Percentiles rank a stretch among this genome's conserved stretches.
phyloP scores from a whole-genome alignment of 2,329 filamentous ascomycete species.

The Apiospora phragmitis region DNA sequence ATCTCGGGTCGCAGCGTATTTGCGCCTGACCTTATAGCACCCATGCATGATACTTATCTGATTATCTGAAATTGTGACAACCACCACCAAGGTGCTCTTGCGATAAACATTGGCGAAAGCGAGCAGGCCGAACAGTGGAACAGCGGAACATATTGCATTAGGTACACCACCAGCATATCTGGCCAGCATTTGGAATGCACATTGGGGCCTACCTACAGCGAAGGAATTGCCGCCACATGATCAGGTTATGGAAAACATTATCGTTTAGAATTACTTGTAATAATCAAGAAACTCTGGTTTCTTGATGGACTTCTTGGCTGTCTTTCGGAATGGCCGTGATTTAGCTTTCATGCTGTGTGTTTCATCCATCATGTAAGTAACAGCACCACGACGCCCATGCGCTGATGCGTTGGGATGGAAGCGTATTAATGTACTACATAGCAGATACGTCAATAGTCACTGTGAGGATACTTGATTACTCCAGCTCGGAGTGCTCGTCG shows the following conservation, averaged over 20 bases:
- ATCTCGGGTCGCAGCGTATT: neutral
- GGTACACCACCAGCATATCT: neutral
- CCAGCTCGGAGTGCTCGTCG: neutral
- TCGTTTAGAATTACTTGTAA: neutral
- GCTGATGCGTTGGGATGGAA: neutral
- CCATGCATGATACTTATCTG: neutral
- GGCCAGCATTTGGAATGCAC: neutral
- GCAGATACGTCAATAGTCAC: too few relatives aligned
- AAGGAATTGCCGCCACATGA: neutral
- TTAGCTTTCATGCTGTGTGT: neutral
- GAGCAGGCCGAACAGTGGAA: neutral
- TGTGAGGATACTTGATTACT: neutral
- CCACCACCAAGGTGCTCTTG: neutral
- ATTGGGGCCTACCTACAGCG: neutral
- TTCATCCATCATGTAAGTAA: neutral
- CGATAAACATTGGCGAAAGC: neutral
- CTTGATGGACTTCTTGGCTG: neutral
- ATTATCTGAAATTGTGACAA: neutral
- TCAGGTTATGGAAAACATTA: neutral
- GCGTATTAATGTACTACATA: neutral
- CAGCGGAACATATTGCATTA: slow-evolving; percentile 8
- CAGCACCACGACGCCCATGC: too few relatives aligned
- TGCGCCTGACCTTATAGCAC: neutral
- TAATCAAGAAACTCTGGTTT: neutral
- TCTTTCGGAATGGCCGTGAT: neutral